These are phyloP conservation scores for Calvatia gigantea DNA, from an alignment of 768 basidiomycete genomes.

Conservation along the genomic window DNA sequence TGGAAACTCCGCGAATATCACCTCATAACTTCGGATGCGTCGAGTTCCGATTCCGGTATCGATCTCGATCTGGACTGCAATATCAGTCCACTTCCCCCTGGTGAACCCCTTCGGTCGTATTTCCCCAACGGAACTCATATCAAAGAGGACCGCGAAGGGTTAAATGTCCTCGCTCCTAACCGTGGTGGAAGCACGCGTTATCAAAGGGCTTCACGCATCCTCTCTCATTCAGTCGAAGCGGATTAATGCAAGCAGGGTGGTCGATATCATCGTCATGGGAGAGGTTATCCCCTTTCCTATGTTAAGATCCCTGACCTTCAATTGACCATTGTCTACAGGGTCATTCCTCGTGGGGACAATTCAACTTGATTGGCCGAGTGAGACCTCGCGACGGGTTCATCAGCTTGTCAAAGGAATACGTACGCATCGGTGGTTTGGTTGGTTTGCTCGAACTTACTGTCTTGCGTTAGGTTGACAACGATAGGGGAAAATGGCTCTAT, in stretches of 20 bases:
- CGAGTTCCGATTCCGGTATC: constrained; percentile 29
- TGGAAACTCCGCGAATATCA: constrained; percentile 86
- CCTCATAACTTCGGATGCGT: constrained; percentile 31
- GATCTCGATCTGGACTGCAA: constrained; percentile 25
- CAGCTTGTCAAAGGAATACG: constrained; percentile 83
- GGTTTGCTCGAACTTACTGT: constrained; percentile 4
- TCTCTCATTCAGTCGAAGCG: not conserved
- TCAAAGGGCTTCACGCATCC: constrained; percentile 20
- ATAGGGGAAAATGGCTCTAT: constrained; percentile 83
- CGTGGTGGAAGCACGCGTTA: constrained; percentile 27
- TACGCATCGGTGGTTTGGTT: constrained; percentile 28
- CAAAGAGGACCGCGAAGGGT: constrained; percentile 42
- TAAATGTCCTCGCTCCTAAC: constrained; percentile 46
- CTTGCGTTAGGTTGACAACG: constrained; percentile 51
- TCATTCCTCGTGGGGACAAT: constrained; percentile 91
- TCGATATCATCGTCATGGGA: constrained; percentile 69
- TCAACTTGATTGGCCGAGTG: constrained; percentile 76
- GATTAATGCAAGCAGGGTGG: constrained; percentile 17
- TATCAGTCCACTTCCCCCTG: constrained; percentile 42
- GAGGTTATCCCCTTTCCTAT: constrained; percentile 43
- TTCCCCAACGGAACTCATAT: constrained; percentile 53
- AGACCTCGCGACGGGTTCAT: constrained; percentile 79
- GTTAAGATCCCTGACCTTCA: not conserved
- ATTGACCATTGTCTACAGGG: constrained; percentile 43
- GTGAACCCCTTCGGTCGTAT: constrained; percentile 60